Base-by-base conservation (phyloP, 495 filamentous ascomycete species). In the Penicillium arizonense region DNA sequence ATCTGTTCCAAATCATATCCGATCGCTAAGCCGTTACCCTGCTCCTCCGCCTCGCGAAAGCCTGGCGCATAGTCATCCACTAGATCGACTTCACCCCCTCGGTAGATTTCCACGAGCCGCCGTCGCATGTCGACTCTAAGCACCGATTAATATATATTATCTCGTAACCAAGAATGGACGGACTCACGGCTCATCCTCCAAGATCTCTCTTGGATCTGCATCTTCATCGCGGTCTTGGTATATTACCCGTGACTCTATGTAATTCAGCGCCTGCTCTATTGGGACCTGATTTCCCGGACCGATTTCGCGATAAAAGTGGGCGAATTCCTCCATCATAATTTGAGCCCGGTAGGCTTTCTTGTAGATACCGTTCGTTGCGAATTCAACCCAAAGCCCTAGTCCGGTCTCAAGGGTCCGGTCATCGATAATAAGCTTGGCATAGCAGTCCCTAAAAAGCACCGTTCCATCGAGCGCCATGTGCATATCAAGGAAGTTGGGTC, bases 401-500 rank as follows among this genome's bases (percentile, higher is more conserved):
- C 44, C 52, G 3, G 52, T 54, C 52, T 54, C 52, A 16, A 54
- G 52, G 32, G 52, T 54, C 14, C 44, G 44, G 52, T 54, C 52
- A 30, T 54, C 52, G 47, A 54, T 54, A 54, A 54, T 54, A 7
- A 48, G 44, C 20, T 54, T 54, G 20, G 44, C 28, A 18, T 37
- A 23, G 26, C 44, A 54, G 16, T 54, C 38, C 32, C 18, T 36
- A 44, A 54, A 54, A 20, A 54, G 28, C 10, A 54, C 38, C 6
- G 52, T 54, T 54, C 44, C 52, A 48, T 54, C 44, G 11, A 54
- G 28, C 37, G 52, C 32, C 52, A 54, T 54, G 20, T 54, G 32
- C 44, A 54, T 54, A 54, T 54, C 52, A 6, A 54, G 44, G 20
- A 54, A 54, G 42, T 54, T 21, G 52, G 52, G 52, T 20, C 52